Evolutionary conservation across 768 basidiomycete genomes (phyloP).

Genomic region (Termitomyces sp.): DNA sequence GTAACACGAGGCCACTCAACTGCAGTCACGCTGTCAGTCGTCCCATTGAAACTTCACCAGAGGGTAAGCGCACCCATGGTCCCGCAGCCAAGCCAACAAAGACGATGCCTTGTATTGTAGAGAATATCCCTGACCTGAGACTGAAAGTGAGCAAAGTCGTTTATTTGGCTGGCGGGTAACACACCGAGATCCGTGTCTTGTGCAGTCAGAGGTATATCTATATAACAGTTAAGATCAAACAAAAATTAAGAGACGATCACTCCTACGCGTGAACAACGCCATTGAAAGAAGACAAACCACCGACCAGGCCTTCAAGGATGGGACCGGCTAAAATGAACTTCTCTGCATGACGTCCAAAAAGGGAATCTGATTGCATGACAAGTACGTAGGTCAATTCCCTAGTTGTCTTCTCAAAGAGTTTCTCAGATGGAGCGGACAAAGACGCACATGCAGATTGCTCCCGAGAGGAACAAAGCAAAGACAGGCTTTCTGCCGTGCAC

Average conservation of each 20-base stretch:
- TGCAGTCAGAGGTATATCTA: conserved; percentile 56
- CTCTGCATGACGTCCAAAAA: conserved; percentile 57
- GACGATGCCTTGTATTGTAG: conserved; percentile 70
- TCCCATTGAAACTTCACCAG: not conserved
- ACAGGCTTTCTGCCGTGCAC: conserved; percentile 73
- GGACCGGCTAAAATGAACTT: conserved; percentile 76
- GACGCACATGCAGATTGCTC: conserved; percentile 70
- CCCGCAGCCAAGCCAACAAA: conserved; percentile 79
- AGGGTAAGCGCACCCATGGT: conserved; percentile 60
- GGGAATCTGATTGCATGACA: conserved; percentile 59
- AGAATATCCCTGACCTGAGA: conserved; percentile 50
- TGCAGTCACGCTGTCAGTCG: conserved; percentile 15
- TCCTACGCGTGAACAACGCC: conserved; percentile 65
- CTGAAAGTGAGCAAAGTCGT: not conserved
- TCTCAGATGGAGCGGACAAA: not conserved
- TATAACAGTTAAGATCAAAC: conserved; percentile 17
- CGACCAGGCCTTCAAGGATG: conserved; percentile 74
- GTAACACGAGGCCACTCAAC: conserved; percentile 54
- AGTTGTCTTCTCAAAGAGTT: not conserved
- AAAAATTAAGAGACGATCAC: conserved; percentile 39
- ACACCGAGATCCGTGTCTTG: conserved; percentile 47
- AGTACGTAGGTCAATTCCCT: conserved; percentile 81
- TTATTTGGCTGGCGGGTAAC: not conserved
- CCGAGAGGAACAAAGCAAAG: conserved; percentile 62
- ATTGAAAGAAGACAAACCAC: conserved; percentile 66